A percentile compares a stretch with the other conserved stretches of the same genome.
Evolutionary conservation across 2,329 filamentous ascomycete species (phyloP).

Genomic region (Leptographium lundbergii): DNA sequence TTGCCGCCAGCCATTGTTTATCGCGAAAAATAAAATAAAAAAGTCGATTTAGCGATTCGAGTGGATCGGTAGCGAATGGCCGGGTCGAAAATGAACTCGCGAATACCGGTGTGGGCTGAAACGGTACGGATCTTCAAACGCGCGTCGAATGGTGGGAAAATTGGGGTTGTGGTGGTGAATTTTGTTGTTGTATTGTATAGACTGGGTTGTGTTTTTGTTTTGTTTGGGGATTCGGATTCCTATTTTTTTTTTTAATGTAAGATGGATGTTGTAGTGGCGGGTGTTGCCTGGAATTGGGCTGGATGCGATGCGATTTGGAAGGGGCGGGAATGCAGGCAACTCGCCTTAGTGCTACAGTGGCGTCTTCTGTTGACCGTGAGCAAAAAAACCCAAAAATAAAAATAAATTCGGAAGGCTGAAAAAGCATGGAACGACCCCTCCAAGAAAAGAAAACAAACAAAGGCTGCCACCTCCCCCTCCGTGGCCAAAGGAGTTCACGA

Average conservation of each 20-base stretch:
- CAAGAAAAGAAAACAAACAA: background rate
- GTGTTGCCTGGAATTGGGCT: background rate
- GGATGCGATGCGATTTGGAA: background rate
- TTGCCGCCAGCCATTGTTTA: conserved; percentile 67
- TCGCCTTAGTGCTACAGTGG: background rate
- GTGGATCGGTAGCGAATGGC: background rate
- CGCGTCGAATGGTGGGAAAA: background rate
- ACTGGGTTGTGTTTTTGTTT: background rate
- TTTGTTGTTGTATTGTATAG: background rate
- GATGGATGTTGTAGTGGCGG: background rate
- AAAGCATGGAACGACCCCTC: background rate
- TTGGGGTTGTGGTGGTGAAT: background rate
- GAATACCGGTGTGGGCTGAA: background rate
- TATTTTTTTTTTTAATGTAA: background rate
- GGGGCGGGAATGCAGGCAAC: background rate
- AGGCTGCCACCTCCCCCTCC: background rate
- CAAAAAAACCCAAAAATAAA: background rate
- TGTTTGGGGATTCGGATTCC: background rate
- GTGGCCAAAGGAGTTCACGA: background rate
- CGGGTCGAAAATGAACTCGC: background rate
- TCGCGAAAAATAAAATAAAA: background rate
- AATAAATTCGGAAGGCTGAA: background rate
- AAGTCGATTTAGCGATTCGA: background rate
- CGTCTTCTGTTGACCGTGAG: background rate
- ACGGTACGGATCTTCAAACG: background rate